Evolutionary conservation across 2,329 filamentous ascomycete species (phyloP).

Genomic region (Parascedosporium putredinis): DNA sequence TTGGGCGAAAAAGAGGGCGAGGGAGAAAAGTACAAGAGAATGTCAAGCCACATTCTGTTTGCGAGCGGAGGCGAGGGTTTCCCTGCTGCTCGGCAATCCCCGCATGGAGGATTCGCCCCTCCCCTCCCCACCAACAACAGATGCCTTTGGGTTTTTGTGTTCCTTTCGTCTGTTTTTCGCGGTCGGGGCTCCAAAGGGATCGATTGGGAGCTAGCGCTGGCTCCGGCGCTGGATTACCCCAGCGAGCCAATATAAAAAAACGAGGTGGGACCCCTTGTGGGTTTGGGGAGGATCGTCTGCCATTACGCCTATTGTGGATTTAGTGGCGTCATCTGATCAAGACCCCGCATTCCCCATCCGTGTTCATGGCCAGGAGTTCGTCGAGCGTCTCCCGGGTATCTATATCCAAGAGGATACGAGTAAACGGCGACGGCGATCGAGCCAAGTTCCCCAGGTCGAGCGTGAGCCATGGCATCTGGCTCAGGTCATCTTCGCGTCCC

Average conservation of each 20-base stretch:
- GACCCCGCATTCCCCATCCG: not conserved
- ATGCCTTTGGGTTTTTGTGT: too few species aligned
- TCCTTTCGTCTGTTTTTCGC: too few species aligned
- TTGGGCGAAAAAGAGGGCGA: constrained; percentile 8
- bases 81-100: too few species aligned
- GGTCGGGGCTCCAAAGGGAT: not conserved
- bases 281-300: not conserved
- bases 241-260: not conserved
- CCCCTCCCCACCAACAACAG: too few species aligned
- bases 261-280: not conserved
- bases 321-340: not conserved
- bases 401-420: not conserved
- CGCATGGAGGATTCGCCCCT: too few species aligned
- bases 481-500: not conserved
- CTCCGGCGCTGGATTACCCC: not conserved
- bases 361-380: not conserved
- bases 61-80: too few species aligned
- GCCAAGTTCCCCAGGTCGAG: not conserved
- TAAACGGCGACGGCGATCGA: not conserved
- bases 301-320: not conserved
- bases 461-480: not conserved
- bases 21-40: not conserved
- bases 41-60: not conserved
- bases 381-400: not conserved
- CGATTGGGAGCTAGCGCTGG: too few species aligned